phyloP scores from a whole-genome alignment of 495 filamentous ascomycete genomes.

The Trichocladium uniseriatum region DNA sequence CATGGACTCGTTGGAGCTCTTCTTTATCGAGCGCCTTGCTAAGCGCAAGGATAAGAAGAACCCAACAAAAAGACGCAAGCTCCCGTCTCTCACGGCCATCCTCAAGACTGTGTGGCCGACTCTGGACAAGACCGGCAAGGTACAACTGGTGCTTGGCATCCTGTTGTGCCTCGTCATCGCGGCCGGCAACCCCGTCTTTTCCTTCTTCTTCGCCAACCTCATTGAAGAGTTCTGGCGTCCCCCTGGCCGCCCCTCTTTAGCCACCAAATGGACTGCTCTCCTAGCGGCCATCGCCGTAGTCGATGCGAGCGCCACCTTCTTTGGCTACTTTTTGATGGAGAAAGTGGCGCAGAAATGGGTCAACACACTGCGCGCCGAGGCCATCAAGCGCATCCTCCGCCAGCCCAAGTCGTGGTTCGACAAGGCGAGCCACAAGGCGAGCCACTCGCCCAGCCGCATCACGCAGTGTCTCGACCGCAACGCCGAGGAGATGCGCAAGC shows the following conservation, averaged over 20 bases:
- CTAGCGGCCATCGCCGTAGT: constrained; percentile 59
- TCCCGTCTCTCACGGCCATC: constrained; percentile 47
- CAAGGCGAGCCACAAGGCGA: constrained; percentile 51
- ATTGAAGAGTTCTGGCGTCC: constrained; percentile 56
- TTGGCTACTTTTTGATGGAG: constrained; percentile 63
- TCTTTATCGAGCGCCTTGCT: constrained; percentile 22
- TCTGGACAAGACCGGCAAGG: constrained; percentile 41
- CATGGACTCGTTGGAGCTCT: constrained; percentile 20
- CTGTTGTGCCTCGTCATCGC: constrained; percentile 54
- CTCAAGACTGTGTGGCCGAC: constrained; percentile 65
- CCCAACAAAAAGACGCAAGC: neutral
- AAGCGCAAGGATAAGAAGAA: constrained; percentile 16
- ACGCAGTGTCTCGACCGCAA: constrained; percentile 68
- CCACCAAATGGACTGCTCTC: constrained; percentile 56
- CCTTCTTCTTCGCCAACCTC: constrained; percentile 66
- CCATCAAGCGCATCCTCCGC: constrained; percentile 59
- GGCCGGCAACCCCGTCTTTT: constrained; percentile 65
- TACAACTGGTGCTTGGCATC: constrained; percentile 53
- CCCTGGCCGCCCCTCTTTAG: constrained; percentile 19
- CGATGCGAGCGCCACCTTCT: constrained; percentile 56
- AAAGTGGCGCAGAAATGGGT: constrained; percentile 69
- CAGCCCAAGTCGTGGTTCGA: constrained; percentile 88
- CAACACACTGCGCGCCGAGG: constrained; percentile 56
- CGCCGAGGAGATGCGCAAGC: constrained; percentile 77
- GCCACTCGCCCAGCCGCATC: constrained; percentile 54